phyloP scores from a whole-genome alignment of 208 protist species.

The Trypanosoma cruzi region DNA sequence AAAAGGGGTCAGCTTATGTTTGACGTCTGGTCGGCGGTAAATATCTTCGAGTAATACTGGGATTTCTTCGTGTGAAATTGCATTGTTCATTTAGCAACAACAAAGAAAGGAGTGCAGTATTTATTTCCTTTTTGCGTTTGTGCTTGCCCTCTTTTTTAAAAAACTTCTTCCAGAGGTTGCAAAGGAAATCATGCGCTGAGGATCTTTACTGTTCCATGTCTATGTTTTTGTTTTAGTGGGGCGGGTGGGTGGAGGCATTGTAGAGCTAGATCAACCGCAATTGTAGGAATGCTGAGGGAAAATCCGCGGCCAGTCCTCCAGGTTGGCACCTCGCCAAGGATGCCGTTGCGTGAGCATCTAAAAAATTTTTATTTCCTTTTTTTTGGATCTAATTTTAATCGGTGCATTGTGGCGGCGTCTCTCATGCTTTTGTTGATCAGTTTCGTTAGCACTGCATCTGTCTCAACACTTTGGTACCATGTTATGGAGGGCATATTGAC shows the following conservation, averaged over 20 bases:
- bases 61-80: neutral
- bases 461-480: constrained; percentile 34
- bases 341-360: constrained; percentile 29
- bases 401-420: constrained; percentile 24
- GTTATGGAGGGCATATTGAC: constrained; percentile 34
- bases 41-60: constrained; percentile 45
- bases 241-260: neutral
- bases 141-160: neutral
- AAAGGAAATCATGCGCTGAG: neutral
- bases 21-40: constrained; percentile 74
- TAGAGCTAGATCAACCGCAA: too few relatives aligned
- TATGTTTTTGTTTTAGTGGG: neutral
- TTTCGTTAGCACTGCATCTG: constrained; percentile 20
- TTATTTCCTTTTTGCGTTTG: neutral
- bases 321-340: neutral
- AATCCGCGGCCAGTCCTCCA: neutral
- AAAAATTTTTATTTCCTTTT: constrained; percentile 36
- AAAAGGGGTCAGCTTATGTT: constrained; percentile 61
- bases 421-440: constrained; percentile 29
- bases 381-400: constrained; percentile 28
- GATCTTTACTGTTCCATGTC: neutral
- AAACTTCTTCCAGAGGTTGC: neutral
- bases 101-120: neutral
- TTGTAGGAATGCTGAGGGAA: constrained; percentile 15
- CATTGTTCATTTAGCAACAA: neutral